These are phyloP conservation scores for Furcasterigmium furcatum DNA, from an alignment of 2,329 filamentous ascomycete species.

Conservation along the genomic window DNA sequence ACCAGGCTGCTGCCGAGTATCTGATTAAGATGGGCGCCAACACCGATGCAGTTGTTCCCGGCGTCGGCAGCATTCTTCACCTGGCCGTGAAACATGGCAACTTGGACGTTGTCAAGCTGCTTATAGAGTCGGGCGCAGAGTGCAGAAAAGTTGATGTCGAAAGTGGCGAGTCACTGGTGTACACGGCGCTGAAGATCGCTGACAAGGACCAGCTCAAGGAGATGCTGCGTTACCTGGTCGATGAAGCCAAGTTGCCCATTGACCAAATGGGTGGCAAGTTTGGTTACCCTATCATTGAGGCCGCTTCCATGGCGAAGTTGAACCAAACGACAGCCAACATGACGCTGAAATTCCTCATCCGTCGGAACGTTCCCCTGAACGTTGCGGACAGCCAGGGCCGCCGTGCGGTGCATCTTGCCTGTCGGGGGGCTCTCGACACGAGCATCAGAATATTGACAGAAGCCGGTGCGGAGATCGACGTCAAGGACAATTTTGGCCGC, in stretches of 20 bases:
- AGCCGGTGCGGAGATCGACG: background rate
- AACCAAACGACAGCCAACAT: too few species aligned
- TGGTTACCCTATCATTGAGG: background rate
- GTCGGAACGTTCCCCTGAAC: background rate
- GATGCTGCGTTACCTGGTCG: conserved; percentile 11
- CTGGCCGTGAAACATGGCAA: background rate
- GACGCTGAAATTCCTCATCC: conserved; percentile 2
- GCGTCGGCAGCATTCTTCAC: background rate
- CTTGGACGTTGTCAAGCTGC: background rate
- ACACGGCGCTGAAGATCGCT: background rate
- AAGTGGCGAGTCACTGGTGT: background rate
- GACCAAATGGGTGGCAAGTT: background rate
- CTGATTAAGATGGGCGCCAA: background rate
- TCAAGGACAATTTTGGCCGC: conserved; percentile 1
- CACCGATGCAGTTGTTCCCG: background rate
- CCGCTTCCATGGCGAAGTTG: background rate
- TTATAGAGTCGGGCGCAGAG: background rate
- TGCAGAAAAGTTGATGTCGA: background rate
- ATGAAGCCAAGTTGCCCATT: conserved; percentile 5
- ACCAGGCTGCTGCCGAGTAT: background rate
- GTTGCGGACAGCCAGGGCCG: conserved; percentile 2
- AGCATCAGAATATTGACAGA: background rate
- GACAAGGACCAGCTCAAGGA: background rate
- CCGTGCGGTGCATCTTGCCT: conserved; percentile 1
- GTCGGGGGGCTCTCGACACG: background rate